Base-by-base conservation (phyloP, 164 flowering plant species). In the Echeveria elegans region DNA sequence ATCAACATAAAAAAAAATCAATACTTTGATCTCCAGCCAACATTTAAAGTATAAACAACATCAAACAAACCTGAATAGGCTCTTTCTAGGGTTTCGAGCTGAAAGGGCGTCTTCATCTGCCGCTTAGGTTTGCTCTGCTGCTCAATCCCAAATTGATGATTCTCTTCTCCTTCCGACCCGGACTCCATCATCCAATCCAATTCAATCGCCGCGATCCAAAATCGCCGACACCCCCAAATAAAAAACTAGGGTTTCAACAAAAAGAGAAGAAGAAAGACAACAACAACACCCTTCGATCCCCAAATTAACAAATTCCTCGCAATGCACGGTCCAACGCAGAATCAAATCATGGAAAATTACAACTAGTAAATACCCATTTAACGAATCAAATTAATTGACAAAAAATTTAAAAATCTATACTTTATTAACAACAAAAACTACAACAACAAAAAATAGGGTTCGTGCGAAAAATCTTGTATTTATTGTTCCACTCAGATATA, bases 291-390 rank as follows among this genome's bases (percentile, higher is more conserved):
- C 23, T 7, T 4, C 6, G 56, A 21, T 21, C 28, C 56, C 56
- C 56, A 50, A 50, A 50, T 50, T 50, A 23, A 50, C 56, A n/a
- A 21, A 50, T 1, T 50, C 26, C 56, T 50, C 56, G 56, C 56
- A 50, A 50, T 50, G 56, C 56, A 50, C 56, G 56, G 56, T 50
- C 56, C 56, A 50, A 50, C 56, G 10, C 28, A 50, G 56, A 50
- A 50, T 21, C 56, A 50, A 50, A 50, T 50, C 28, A 23, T 21
- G 24, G 50, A 48, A 48, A 48, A 43, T 43, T 43, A 16, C 47
- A 43, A 43, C 47, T 43, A 43, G 47, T 43, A 43, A 43, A 11
- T 43, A 43, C 47, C 19, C 19, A 43, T 12, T 50, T n/a, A 1
- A 34, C 7, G 37, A 34, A 3, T 10, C 48, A 5, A n/a, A 50